Conservation (phyloP, 1,139 yeast species). For the Pichia sp. region DNA sequence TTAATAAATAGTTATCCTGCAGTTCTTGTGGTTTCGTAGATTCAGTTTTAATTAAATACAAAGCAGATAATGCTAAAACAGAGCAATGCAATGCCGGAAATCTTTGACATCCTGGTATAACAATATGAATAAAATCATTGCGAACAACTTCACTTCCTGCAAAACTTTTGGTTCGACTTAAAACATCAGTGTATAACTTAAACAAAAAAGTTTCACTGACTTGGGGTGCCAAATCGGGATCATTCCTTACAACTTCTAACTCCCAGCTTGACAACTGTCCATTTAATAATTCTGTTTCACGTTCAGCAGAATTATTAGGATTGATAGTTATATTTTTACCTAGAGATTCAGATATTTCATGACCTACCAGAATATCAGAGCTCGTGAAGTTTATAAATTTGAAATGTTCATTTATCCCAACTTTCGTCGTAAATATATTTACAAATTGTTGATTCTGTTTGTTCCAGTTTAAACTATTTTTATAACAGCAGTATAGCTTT, state of each 20-base stretch:
- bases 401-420: too few species aligned
- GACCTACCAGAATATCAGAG: not conserved
- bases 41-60: constrained; percentile 16
- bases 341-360: not conserved
- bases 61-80: constrained; percentile 18
- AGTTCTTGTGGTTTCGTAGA: not conserved
- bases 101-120: constrained; percentile 18
- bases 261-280: not conserved
- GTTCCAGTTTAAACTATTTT: constrained; percentile 1
- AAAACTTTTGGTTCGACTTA: constrained; percentile 19
- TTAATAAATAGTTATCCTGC: constrained; percentile 5
- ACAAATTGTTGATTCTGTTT: not conserved
- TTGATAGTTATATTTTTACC: too few species aligned
- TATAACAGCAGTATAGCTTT: constrained; percentile 11
- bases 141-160: constrained; percentile 9
- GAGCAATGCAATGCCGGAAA: constrained; percentile 18
- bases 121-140: constrained; percentile 22
- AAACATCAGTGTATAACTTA: constrained; percentile 15
- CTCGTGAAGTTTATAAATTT: constrained; percentile 3
- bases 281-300: too few species aligned
- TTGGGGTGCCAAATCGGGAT: constrained; percentile 3
- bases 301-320: too few species aligned
- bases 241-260: not conserved
- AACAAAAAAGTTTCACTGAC: constrained; percentile 18
- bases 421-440: not conserved